phyloP scores from a whole-genome alignment of 2,329 filamentous ascomycete species.

The Talaromyces piceae region DNA sequence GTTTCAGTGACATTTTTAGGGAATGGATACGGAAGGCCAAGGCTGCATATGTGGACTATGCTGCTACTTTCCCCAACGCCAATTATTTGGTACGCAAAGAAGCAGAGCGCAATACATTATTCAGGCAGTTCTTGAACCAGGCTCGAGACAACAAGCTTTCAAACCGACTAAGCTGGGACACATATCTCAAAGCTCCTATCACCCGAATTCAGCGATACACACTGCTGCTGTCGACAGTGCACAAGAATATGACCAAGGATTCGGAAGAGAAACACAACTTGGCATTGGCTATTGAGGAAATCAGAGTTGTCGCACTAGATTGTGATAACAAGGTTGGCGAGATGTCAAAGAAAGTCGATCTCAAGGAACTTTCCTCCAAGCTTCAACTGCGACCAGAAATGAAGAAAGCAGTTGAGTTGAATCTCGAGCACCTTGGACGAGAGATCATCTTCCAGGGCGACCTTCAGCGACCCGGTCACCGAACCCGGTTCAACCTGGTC shows the following conservation, averaged over 20 bases:
- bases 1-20: constrained; percentile 94
- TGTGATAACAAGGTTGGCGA: constrained; percentile 90
- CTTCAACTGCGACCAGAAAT: constrained; percentile 81
- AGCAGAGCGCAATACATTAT: constrained; percentile 73
- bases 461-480: constrained; percentile 77
- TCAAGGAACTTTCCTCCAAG: constrained; percentile 76
- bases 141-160: constrained; percentile 71
- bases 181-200: constrained; percentile 87
- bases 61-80: constrained; percentile 76
- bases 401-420: constrained; percentile 71
- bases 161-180: constrained; percentile 83
- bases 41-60: constrained; percentile 84
- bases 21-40: constrained; percentile 97
- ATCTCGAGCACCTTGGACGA: constrained; percentile 87
- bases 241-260: constrained; percentile 75
- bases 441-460: constrained; percentile 86
- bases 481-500: constrained; percentile 82
- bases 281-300: constrained; percentile 77
- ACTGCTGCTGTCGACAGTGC: constrained; percentile 71
- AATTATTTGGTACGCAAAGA: constrained; percentile 78
- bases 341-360: constrained; percentile 80
- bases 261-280: constrained; percentile 86
- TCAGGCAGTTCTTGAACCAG: constrained; percentile 76
- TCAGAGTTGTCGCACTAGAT: constrained; percentile 79
- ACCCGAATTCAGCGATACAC: constrained; percentile 86